Percentiles rank a stretch among this genome's conserved stretches.
These are phyloP conservation scores for Eragrostis nindensis DNA, from an alignment of 176 grass and related monocot genomes.

Conservation along the genomic window DNA sequence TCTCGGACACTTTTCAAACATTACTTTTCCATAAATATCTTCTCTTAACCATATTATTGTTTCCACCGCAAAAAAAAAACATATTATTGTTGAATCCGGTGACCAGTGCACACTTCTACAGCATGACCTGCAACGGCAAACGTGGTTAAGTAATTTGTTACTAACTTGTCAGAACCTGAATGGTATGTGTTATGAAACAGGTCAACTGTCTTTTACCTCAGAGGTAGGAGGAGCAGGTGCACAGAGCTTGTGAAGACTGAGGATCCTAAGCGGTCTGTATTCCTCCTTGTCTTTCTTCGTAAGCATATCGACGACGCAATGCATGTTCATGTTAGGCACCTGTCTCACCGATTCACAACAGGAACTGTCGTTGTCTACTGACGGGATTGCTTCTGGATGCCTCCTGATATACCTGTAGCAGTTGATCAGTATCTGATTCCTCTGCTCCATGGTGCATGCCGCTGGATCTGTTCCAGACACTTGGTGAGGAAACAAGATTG, in stretches of 20 bases:
- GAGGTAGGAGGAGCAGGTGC: not conserved
- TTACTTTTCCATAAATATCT: too few species aligned
- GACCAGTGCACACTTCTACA: too few species aligned
- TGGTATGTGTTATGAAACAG: too few species aligned
- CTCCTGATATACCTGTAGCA: not conserved
- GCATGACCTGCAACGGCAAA: too few species aligned
- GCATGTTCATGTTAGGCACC: not conserved
- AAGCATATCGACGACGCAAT: not conserved
- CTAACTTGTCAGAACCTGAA: too few species aligned
- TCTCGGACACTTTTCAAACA: too few species aligned
- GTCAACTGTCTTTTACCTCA: too few species aligned
- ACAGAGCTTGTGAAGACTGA: not conserved
- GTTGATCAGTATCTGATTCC: not conserved
- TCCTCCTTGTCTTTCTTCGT: not conserved
- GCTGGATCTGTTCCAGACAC: not conserved
- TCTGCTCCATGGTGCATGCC: not conserved
- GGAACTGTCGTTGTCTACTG: not conserved
- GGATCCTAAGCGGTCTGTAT: not conserved
- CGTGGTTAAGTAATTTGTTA: too few species aligned
- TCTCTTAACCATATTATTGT: too few species aligned
- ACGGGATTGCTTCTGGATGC: not conserved
- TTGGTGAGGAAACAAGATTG: not conserved
- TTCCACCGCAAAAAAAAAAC: too few species aligned
- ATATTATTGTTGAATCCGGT: too few species aligned
- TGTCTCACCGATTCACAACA: not conserved